Evolutionary conservation across 2,329 filamentous ascomycete species (phyloP).

Genomic region (Hypoxylon rubiginosum): DNA sequence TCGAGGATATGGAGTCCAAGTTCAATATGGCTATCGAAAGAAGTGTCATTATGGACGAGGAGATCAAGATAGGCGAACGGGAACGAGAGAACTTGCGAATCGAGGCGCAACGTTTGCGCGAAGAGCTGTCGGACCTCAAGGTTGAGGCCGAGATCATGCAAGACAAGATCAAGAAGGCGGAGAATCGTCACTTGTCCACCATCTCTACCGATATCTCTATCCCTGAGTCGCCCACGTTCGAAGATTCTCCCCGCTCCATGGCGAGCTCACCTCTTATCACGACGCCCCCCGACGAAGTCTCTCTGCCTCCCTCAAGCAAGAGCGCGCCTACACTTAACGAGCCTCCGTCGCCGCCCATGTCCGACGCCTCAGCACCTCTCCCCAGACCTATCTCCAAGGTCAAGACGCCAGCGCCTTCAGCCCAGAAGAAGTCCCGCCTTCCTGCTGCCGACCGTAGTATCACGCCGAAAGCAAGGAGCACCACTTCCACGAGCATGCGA

Average conservation of each 20-base stretch:
- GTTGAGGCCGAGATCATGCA: slow-evolving; percentile 95
- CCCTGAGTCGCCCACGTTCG: slow-evolving; percentile 79
- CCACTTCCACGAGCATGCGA: slow-evolving; percentile 55
- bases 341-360: slow-evolving; percentile 93
- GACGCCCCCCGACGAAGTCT: slow-evolving; percentile 83
- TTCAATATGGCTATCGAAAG: slow-evolving; percentile 96
- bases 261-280: slow-evolving; percentile 90
- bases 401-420: slow-evolving; percentile 52
- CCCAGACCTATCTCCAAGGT: slow-evolving; percentile 64
- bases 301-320: slow-evolving; percentile 64
- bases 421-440: slow-evolving; percentile 64
- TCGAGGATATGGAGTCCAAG: slow-evolving; percentile 97
- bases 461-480: slow-evolving; percentile 66
- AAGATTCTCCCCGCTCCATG: slow-evolving; percentile 84
- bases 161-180: slow-evolving; percentile 87
- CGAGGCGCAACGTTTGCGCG: slow-evolving; percentile 87
- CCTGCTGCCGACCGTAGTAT: slow-evolving; percentile 67
- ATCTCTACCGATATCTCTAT: slow-evolving; percentile 74
- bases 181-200: slow-evolving; percentile 68
- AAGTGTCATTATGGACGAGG: slow-evolving; percentile 92
- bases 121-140: slow-evolving; percentile 92
- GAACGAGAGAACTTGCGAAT: slow-evolving; percentile 91
- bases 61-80: slow-evolving; percentile 90
- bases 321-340: slow-evolving; percentile 78
- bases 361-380: slow-evolving; percentile 79